Conservation (phyloP, 2,329 filamentous ascomycete species). For the Cordyceps farinosa region DNA sequence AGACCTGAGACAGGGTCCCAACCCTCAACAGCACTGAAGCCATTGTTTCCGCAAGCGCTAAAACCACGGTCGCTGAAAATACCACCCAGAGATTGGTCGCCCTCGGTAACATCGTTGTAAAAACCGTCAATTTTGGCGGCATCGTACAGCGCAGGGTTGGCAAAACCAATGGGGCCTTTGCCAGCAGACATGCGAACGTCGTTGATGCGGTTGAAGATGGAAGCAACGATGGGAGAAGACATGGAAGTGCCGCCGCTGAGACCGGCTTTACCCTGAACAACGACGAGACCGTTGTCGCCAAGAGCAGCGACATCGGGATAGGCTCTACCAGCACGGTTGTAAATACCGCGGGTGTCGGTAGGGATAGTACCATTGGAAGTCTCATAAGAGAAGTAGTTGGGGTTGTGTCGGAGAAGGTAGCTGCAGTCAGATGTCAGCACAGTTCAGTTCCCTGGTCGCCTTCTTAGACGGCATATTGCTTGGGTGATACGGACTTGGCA, state of each 20-base stretch:
- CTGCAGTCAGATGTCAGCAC: conserved; percentile 21
- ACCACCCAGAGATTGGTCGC: conserved; percentile 21
- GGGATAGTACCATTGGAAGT: conserved; percentile 29
- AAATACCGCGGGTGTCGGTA: conserved; percentile 38
- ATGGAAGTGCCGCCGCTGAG: conserved; percentile 38
- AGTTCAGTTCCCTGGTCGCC: neutral
- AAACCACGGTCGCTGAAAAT: conserved; percentile 20
- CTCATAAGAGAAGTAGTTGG: conserved; percentile 26
- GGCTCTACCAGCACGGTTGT: conserved; percentile 35
- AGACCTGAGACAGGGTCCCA: conserved; percentile 29
- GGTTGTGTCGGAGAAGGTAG: conserved; percentile 32
- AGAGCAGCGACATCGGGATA: conserved; percentile 46
- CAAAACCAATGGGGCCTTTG: conserved; percentile 38
- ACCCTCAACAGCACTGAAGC: conserved; percentile 25
- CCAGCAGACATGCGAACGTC: conserved; percentile 24
- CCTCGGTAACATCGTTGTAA: conserved; percentile 26
- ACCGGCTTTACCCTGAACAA: conserved; percentile 38
- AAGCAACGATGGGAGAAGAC: conserved; percentile 21
- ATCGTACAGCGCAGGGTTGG: conserved; percentile 18
- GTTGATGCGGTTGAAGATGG: conserved; percentile 23
- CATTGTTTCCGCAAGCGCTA: conserved; percentile 23
- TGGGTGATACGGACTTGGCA: conserved; percentile 17
- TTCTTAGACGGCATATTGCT: no score
- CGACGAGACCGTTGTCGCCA: conserved; percentile 42
- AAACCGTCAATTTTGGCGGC: conserved; percentile 11